Evolutionary conservation across 2,329 filamentous ascomycete genomes (phyloP).

Genomic region (Pseudocercospora crystallina): DNA sequence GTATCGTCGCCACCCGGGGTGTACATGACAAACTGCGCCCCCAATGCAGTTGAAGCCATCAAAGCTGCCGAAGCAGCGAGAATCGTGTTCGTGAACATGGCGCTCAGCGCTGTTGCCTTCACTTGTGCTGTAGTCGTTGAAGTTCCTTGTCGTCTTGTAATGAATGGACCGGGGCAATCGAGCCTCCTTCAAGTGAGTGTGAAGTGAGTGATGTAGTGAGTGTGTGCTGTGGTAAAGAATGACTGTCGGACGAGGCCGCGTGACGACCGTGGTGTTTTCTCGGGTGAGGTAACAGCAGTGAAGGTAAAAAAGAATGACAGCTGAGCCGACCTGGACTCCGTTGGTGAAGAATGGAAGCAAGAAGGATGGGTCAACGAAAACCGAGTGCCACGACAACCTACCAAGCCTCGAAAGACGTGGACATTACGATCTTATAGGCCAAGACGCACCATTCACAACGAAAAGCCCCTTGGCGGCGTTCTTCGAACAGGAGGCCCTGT

Average conservation of each 20-base stretch:
- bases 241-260: conserved; percentile 11
- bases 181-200: conserved; percentile 4
- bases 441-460: conserved; percentile 12
- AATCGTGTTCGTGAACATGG: conserved; percentile 7
- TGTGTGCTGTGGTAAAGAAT: conserved; percentile 6
- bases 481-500: conserved; percentile 7
- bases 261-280: neutral
- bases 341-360: neutral
- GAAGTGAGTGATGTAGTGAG: conserved; percentile 6
- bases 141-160: neutral
- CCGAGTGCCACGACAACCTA: conserved; percentile 4
- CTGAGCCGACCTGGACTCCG: no score
- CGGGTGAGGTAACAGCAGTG: no score
- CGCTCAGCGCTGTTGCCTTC: conserved; percentile 7
- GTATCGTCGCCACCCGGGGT: conserved; percentile 28
- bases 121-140: neutral
- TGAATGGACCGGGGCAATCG: conserved; percentile 4
- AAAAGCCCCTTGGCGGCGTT: conserved; percentile 8
- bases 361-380: conserved; percentile 8
- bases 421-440: conserved; percentile 14
- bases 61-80: conserved; percentile 17
- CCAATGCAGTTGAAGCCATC: conserved; percentile 17
- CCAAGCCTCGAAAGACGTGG: conserved; percentile 1
- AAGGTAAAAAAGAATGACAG: no score
- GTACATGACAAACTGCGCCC: conserved; percentile 31